phyloP scores from a whole-genome alignment of 768 basidiomycete species.

The Suillus subluteus region DNA sequence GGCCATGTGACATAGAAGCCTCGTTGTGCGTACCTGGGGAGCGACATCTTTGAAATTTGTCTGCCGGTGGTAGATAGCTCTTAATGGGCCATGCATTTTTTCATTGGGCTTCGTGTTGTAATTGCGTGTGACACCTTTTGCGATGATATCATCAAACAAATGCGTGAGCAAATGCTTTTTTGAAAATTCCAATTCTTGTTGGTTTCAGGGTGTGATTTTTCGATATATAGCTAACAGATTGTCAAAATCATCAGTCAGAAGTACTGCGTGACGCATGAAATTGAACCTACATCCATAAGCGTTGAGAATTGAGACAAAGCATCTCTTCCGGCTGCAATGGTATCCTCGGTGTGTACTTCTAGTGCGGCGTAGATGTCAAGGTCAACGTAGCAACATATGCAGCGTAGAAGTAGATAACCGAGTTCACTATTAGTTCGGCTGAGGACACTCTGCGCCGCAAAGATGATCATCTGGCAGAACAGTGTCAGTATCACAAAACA shows the following conservation, averaged over 20 bases:
- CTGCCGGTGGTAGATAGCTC: neutral
- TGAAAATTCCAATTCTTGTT: neutral
- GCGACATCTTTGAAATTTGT: neutral
- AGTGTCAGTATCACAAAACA: neutral
- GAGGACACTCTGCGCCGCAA: neutral
- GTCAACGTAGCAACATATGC: neutral
- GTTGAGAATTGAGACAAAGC: neutral
- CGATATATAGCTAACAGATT: neutral
- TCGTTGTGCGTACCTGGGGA: neutral
- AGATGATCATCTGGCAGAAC: slow-evolving; percentile 1
- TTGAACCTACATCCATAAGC: neutral
- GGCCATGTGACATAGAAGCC: neutral
- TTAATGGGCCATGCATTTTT: neutral
- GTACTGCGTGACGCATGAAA: neutral
- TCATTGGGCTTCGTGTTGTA: neutral
- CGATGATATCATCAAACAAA: neutral
- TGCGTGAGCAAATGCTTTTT: neutral
- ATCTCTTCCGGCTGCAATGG: neutral
- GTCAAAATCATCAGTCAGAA: neutral
- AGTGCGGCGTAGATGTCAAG: neutral
- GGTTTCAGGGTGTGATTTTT: neutral
- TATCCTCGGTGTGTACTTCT: neutral
- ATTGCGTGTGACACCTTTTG: neutral
- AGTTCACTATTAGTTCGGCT: neutral
- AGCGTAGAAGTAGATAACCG: neutral